Evolutionary conservation across 1,284 basidiomycete species (phyloP).

Genomic region (Moesziomyces aphidis): DNA sequence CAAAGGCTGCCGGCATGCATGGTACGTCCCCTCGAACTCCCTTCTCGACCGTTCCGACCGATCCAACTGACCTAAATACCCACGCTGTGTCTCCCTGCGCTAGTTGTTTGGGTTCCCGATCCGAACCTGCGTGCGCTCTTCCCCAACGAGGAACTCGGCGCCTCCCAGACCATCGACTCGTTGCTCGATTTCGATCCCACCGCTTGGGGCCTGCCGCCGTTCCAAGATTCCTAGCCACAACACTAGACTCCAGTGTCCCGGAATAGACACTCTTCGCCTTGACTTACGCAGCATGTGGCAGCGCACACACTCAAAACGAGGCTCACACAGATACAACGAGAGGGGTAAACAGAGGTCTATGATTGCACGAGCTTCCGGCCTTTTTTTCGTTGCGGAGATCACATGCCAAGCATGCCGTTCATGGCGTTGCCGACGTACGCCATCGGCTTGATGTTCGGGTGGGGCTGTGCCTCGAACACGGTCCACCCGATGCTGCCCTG

Average conservation of each 20-base stretch:
- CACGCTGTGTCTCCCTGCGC: not conserved
- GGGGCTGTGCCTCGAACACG: slow-evolving; percentile 85
- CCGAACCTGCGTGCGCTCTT: slow-evolving; percentile 48
- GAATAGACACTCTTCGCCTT: too few species aligned
- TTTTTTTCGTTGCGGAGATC: not conserved
- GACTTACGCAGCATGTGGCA: too few species aligned
- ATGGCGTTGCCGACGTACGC: slow-evolving; percentile 74
- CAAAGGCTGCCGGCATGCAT: slow-evolving; percentile 64
- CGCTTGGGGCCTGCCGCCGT: slow-evolving; percentile 63
- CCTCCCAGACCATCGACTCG: slow-evolving; percentile 61
- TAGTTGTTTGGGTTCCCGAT: slow-evolving; percentile 67
- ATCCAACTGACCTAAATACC: not conserved
- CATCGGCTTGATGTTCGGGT: slow-evolving; percentile 92
- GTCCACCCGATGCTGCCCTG: slow-evolving; percentile 78
- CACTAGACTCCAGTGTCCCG: too few species aligned
- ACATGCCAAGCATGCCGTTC: slow-evolving; percentile 53
- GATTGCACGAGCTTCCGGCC: not conserved
- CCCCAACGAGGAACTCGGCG: slow-evolving; percentile 49
- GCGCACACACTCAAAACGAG: too few species aligned
- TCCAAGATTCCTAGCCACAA: slow-evolving; percentile 21
- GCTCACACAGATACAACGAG: too few species aligned
- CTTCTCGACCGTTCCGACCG: too few species aligned
- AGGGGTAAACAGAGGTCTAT: too few species aligned
- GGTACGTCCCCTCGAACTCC: slow-evolving; percentile 51
- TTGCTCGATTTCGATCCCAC: slow-evolving; percentile 63